phyloP scores from a whole-genome alignment of 2,329 filamentous ascomycete genomes.

The Fusarium sp. region DNA sequence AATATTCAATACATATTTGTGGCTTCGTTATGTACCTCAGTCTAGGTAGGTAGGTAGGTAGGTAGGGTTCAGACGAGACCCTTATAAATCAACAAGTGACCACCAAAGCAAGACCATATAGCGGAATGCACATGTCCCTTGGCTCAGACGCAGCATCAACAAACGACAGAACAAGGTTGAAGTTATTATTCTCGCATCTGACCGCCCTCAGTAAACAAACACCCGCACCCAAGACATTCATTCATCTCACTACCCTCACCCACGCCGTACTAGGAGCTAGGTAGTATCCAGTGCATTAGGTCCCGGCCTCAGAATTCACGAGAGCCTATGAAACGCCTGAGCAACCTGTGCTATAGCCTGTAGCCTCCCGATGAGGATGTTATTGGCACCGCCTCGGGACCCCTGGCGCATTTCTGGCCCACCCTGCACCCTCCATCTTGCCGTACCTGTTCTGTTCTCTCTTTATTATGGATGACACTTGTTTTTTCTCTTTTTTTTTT shows the following conservation, averaged over 20 bases:
- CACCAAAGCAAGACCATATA: no score
- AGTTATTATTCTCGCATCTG: not conserved
- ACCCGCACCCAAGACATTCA: not conserved
- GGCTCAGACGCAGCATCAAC: not conserved
- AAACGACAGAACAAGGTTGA: not conserved
- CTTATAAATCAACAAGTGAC: no score
- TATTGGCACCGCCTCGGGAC: slow-evolving; percentile 22
- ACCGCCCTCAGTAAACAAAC: not conserved
- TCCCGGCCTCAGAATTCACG: slow-evolving; percentile 29
- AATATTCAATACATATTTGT: not conserved
- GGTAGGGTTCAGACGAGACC: slow-evolving; percentile 3
- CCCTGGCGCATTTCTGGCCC: slow-evolving; percentile 18
- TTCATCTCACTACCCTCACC: not conserved
- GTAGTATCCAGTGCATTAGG: slow-evolving; percentile 22
- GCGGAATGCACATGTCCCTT: no score
- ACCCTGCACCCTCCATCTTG: not conserved
- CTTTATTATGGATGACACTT: not conserved
- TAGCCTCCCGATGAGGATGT: slow-evolving; percentile 30
- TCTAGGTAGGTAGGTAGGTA: no score
- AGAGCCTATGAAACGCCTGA: slow-evolving; percentile 31
- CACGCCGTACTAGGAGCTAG: not conserved
- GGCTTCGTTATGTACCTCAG: not conserved
- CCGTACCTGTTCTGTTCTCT: not conserved
- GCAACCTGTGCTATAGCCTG: slow-evolving; percentile 4
- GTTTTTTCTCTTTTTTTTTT: not conserved